Base-by-base conservation (phyloP, 768 basidiomycete genomes). In the Butyriboletus loyo region DNA sequence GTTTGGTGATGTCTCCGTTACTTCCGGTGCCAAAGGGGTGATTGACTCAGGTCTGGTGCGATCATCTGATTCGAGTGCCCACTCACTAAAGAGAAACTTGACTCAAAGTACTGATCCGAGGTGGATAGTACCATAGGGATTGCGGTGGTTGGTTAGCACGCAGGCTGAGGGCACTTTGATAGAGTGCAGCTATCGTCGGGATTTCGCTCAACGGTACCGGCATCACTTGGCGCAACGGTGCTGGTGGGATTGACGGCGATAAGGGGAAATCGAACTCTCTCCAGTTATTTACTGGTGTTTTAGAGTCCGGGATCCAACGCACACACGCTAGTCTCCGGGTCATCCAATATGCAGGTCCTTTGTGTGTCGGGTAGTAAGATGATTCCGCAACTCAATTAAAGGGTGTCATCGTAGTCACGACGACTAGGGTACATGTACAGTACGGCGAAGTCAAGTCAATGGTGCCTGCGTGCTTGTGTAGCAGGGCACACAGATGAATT, bases 1-100 rank as follows among this genome's bases (percentile, higher is more conserved):
- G 65, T 50, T 74, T 72, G 3, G 90, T 92, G 51, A 93, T 91
- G 67, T 92, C 86, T 24, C 87, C 88, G 63, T 87, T 83, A 61
- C 90, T 91, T 60, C 36, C 15, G 36, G 25, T 27, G 14, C n/a
- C 32, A 27, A 15, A 43, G n/a, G 30, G 31, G 19, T 34, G 25
- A 25, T 24, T 1, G 19, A 5, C 31, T 46, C 37, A 50, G 30
- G 21, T 28, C 13, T 5, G 9, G 19, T 28, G 31, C 5, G 19
- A 39, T 34, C 9, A 36, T 35, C n/a, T 36, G 14, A n/a, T n/a
- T 27, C 38, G 43, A 48, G 32, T 22, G 6, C 19, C 32, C 13
- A 73, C 86, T 74, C 64, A 90, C 88, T 76, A 79, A 40, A 90
- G 73, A n/a, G 85, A 87, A 21, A 90, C 74, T 41, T 79, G 77